These are phyloP conservation scores for Deinandra increscens DNA, from an alignment of 129 eudicot genomes.

Conservation along the genomic window DNA sequence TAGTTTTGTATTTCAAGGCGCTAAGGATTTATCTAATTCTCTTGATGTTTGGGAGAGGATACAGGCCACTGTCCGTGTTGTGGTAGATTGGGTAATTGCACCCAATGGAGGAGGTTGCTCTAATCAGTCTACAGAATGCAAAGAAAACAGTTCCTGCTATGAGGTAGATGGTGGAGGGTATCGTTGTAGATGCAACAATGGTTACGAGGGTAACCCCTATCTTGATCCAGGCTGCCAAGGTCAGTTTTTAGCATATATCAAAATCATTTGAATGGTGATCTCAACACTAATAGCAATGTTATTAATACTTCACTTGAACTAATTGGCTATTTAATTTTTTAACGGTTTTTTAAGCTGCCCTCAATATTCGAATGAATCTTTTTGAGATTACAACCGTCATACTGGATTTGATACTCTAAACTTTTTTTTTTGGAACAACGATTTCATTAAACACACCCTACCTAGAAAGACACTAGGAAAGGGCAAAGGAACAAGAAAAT, in stretches of 20 bases:
- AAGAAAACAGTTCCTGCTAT: slow-evolving; percentile 17
- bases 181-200: background rate
- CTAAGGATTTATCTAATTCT: slow-evolving; percentile 5
- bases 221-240: slow-evolving; percentile 24
- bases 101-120: background rate
- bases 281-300: no score
- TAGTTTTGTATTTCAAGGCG: slow-evolving; percentile 21
- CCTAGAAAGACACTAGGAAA: no score
- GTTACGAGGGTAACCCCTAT: slow-evolving; percentile 26
- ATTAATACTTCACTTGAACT: no score
- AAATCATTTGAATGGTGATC: no score
- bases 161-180: slow-evolving; percentile 11
- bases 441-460: no score
- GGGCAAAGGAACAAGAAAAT: no score
- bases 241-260: background rate
- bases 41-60: background rate
- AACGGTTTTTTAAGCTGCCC: no score
- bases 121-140: slow-evolving; percentile 1
- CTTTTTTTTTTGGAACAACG: no score
- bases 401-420: no score
- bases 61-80: background rate
- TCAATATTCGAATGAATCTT: no score
- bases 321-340: no score
- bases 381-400: no score
- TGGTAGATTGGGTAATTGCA: slow-evolving; percentile 30